Base-by-base conservation (phyloP, 176 grass and related monocot genomes). In the Oryza australiensis region DNA sequence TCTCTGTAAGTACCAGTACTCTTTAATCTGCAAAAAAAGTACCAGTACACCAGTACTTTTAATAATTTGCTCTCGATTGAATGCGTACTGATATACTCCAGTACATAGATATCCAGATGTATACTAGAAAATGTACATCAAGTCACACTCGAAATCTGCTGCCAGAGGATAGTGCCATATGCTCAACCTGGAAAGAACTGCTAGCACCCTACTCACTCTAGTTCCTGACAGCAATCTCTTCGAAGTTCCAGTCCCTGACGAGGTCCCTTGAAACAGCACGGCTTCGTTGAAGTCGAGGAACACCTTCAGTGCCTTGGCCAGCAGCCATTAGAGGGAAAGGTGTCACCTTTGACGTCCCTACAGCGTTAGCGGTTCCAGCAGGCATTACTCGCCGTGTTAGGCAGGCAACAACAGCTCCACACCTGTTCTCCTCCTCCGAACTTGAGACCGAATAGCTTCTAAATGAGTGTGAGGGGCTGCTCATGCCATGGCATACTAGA, bases 181-280 rank as follows among this genome's bases (percentile, higher is more conserved):
- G 69, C 68, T 76, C 70, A 74, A 77, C 5, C 64, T 84, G 37
- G 62, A 78, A 59, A 24, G 20, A 74, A 60, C 27, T n/a, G 12
- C 7, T 64, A 46, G 59, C 45, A 67, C 18, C 66, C 68, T 84
- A 79, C 34, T 82, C 87, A 79, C 34, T 82, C 87, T 97, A 91
- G 35, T 82, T 89, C 51, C 75, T 80, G n/a, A 88, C 51, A 82
- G 88, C 74, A 63, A 88, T 81, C 78, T 97, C 91, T 43, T 94
- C 94, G 5, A 97, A 97, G 73, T 97, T 97, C 94, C 91, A 97
- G 88, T 97, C 88, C 86, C 89, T 87, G 27, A 97, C 94, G 12
- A 94, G 89, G 64, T 97, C 94, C 68, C 94, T 90, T 15, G 89
- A 92, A 84, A 97, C 91, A 41, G 94, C 94, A 28, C 62, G 89